Base-by-base conservation (phyloP, 352 stramenopile species). In the Pythium sp. region DNA sequence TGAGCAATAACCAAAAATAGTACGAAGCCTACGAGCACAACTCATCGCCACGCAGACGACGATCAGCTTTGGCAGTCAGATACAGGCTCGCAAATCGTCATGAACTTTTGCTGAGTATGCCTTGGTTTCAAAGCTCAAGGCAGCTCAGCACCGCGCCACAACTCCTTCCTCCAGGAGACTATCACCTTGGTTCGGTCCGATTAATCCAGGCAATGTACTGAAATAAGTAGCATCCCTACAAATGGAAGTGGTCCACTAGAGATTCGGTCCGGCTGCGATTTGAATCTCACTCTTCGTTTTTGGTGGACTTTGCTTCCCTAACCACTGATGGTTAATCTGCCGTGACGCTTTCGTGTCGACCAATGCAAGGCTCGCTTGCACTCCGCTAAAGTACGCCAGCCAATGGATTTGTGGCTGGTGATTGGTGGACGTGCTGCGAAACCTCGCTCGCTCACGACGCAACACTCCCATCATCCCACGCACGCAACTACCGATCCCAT, bases 261-360 rank as follows among this genome's bases (percentile, higher is more conserved):
- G 64, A 62, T 62, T 62, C 57, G 34, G n/a, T 53, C 7, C 11
- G 7, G 57, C n/a, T 51, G 57, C 34, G 57, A 62, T 51, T 32
- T 53, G 57, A 62, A 62, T 62, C 57, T 62, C 30, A 5, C 38
- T 46, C 30, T 58, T 58, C 51, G 24, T 26, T 58, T 11, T 36
- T 58, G 53, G 7, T 8, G 30, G 53, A 20, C 8, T 15, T 15
- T 18, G 11, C 12, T 14, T 28, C 56, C 30, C 57, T 24, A 30
- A 62, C 24, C 57, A 22, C 57, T 46, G 12, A 12, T n/a, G n/a
- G 22, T 49, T 62, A 49, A 49, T 62, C 32, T 20, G 8, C 2
- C 9, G 20, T 62, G 57, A 62, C 57, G 32, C 57, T 62, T 62
- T 62, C 57, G 57, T 51, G 57, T 62, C 57, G 34, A 62, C 57